A percentile compares a stretch with the other conserved stretches of the same genome.
These are phyloP conservation scores for Sporobolomyces phaffii DNA, from an alignment of 768 basidiomycete genomes.

Conservation along the genomic window DNA sequence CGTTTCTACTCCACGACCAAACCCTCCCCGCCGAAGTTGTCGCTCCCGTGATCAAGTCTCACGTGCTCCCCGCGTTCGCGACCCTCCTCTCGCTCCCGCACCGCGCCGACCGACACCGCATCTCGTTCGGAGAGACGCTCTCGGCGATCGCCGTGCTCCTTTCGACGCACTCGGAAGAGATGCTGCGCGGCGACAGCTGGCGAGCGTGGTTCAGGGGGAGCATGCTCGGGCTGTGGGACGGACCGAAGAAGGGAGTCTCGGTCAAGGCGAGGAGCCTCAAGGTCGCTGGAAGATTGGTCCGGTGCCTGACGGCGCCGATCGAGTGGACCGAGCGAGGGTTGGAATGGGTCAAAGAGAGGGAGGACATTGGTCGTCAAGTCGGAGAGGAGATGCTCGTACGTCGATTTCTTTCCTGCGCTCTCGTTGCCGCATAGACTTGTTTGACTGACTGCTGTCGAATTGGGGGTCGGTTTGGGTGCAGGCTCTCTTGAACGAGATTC, in stretches of 20 bases:
- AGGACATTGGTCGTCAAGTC: background rate
- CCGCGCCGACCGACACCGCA: conserved; percentile 20
- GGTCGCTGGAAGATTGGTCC: conserved; percentile 9
- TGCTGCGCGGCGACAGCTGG: background rate
- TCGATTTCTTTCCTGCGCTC: no score
- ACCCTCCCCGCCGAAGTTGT: background rate
- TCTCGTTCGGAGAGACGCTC: conserved; percentile 19
- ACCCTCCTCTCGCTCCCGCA: conserved; percentile 12
- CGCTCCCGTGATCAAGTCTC: background rate
- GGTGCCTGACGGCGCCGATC: conserved; percentile 1
- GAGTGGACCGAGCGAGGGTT: background rate
- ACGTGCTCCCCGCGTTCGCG: conserved; percentile 1
- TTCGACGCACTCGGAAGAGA: background rate
- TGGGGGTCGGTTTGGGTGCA: background rate
- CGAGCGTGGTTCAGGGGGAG: background rate
- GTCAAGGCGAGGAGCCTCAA: conserved; percentile 1
- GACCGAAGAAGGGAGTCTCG: conserved; percentile 16
- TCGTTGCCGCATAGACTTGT: no score
- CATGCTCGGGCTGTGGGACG: conserved; percentile 33
- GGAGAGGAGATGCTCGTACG: conserved; percentile 9
- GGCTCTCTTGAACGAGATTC: conserved; percentile 9
- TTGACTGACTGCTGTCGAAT: background rate
- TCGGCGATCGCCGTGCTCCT: conserved; percentile 10
- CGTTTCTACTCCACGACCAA: conserved; percentile 21
- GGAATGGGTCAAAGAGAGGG: conserved; percentile 1